phyloP scores from a whole-genome alignment of 2,329 filamentous ascomycete genomes.

The Pseudocercospora macadamiae region DNA sequence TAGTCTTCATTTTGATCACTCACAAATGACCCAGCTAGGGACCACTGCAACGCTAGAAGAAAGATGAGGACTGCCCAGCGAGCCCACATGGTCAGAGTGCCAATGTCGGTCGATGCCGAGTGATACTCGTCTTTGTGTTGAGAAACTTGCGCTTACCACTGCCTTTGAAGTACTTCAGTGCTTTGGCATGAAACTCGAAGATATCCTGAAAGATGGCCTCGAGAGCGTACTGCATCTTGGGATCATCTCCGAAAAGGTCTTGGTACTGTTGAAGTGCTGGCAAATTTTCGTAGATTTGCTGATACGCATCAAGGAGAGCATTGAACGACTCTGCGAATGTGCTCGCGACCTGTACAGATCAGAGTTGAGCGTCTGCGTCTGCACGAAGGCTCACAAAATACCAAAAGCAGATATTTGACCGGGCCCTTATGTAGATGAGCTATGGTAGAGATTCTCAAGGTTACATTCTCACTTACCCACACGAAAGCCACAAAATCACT shows the following conservation, averaged over 20 bases:
- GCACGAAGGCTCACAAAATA: not conserved
- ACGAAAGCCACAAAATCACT: too few species aligned
- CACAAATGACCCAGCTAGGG: too few species aligned
- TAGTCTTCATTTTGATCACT: too few species aligned
- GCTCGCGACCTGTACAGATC: not conserved
- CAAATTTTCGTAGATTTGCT: not conserved
- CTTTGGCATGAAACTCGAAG: not conserved
- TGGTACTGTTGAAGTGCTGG: not conserved
- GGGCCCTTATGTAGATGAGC: too few species aligned
- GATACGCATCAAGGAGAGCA: not conserved
- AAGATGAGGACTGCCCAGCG: too few species aligned
- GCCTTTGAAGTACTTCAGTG: not conserved
- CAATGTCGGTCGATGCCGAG: too few species aligned
- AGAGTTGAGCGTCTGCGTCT: not conserved
- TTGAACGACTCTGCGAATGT: not conserved
- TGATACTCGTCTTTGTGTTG: too few species aligned
- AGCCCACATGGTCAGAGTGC: too few species aligned
- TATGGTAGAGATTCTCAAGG: too few species aligned
- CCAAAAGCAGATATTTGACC: not conserved
- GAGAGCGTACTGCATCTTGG: not conserved
- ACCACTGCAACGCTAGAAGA: too few species aligned
- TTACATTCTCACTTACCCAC: too few species aligned
- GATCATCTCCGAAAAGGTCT: not conserved
- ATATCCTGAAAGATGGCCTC: not conserved
- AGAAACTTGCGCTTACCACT: too few species aligned